Conservation (phyloP, 257 asterid species). For the Jacaranda mimosifolia region DNA sequence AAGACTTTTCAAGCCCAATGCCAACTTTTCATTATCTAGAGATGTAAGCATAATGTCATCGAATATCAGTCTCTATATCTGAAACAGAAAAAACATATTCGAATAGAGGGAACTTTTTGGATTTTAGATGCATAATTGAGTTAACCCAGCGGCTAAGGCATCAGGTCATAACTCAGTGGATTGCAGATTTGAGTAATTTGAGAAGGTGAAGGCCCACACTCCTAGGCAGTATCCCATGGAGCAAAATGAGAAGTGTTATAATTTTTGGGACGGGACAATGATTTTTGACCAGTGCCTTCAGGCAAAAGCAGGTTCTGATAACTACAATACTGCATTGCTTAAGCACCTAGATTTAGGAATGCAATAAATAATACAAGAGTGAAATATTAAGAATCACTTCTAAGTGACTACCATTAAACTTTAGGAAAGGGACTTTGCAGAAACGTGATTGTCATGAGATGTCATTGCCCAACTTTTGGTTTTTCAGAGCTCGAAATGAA, state of each 20-base stretch:
- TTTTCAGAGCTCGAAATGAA: slow-evolving; percentile 23
- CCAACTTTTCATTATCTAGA: neutral
- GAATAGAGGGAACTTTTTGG: too few species aligned
- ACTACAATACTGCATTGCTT: neutral
- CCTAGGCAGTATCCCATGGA: neutral
- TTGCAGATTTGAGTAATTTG: neutral
- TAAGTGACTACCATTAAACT: neutral
- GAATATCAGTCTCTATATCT: too few species aligned
- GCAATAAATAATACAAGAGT: neutral
- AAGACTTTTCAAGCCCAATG: neutral
- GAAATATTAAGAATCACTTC: slow-evolving; percentile 1
- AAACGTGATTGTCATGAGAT: slow-evolving; percentile 5
- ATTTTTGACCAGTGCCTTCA: neutral
- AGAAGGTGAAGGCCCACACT: neutral
- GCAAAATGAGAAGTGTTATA: neutral
- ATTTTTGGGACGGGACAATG: neutral
- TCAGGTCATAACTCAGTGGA: too few species aligned
- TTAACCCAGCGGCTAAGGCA: too few species aligned
- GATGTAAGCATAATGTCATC: too few species aligned
- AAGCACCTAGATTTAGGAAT: neutral
- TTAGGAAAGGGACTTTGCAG: neutral
- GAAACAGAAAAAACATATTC: too few species aligned
- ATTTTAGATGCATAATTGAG: too few species aligned
- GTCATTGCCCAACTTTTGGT: neutral
- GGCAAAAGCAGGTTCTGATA: neutral